A percentile compares a stretch with the other conserved stretches of the same genome.
Conservation (phyloP, 2,329 filamentous ascomycete genomes). For the Sarocladium oryzae region DNA sequence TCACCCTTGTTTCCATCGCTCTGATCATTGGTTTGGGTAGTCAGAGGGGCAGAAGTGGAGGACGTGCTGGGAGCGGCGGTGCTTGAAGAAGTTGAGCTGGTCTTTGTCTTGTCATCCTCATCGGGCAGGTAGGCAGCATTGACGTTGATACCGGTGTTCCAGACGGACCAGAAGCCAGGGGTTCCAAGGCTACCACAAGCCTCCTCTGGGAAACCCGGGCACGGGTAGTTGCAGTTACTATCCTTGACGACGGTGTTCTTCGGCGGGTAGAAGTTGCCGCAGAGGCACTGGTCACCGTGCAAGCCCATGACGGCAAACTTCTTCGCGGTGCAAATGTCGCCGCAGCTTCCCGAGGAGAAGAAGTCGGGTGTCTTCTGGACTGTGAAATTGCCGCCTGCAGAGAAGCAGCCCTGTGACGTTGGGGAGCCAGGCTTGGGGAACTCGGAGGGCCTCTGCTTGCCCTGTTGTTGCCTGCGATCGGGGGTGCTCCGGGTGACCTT, state of each 20-base stretch:
- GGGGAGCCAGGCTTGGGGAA: slow-evolving; percentile 28
- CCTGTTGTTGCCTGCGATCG: slow-evolving; percentile 20
- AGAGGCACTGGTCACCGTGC: slow-evolving; percentile 61
- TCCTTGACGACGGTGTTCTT: slow-evolving; percentile 42
- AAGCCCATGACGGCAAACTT: slow-evolving; percentile 56
- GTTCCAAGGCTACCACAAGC: slow-evolving; percentile 46
- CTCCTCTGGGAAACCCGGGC: slow-evolving; percentile 54
- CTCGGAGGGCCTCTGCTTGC: slow-evolving; percentile 29
- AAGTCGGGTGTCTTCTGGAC: slow-evolving; percentile 14
- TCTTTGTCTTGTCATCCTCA: slow-evolving; percentile 2
- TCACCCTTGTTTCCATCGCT: slow-evolving; percentile 11
- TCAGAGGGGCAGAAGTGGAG: slow-evolving; percentile 11
- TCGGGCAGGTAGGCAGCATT: slow-evolving; percentile 26
- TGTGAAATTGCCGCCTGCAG: slow-evolving; percentile 33
- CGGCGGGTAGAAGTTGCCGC: slow-evolving; percentile 63
- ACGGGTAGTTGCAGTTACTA: slow-evolving; percentile 56
- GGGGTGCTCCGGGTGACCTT: not conserved
- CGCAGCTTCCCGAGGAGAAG: slow-evolving; percentile 36
- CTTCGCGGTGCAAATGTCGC: slow-evolving; percentile 30
- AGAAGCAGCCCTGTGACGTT: slow-evolving; percentile 47
- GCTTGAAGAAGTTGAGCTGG: slow-evolving; percentile 10
- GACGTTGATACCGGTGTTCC: slow-evolving; percentile 43
- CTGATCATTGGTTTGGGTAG: slow-evolving; percentile 10
- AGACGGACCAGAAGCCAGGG: slow-evolving; percentile 33
- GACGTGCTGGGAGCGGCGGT: slow-evolving; percentile 21